Base-by-base conservation (phyloP, 805 yeast species). In the Candida verbasci region DNA sequence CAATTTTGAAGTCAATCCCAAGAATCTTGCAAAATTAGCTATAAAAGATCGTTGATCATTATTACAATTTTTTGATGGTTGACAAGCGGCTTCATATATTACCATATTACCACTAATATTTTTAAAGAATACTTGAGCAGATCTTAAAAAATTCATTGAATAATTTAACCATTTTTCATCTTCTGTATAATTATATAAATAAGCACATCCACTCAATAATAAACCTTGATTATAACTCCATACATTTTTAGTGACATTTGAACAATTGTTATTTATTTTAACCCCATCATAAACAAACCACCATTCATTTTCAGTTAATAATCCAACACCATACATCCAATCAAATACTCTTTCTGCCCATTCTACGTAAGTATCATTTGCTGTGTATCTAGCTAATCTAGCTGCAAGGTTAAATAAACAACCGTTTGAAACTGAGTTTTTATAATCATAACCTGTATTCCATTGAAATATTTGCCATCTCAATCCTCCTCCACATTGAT, bases 221-320 rank as follows among this genome's bases (percentile, higher is more conserved):
- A 87, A 66, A 1, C 95, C 97, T 42, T 81, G 85, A 56, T 87
- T 88, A 61, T 88, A 89, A 14, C 88, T 73, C 96, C 96, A 88
- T 56, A 81, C 85, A 29, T 69, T 72, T 25, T 60, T 55, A 17
- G 82, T 71, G 32, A 82, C 61, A 25, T 62, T 52, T 1, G 83
- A 45, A 65, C 97, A 88, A 58, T 83, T 82, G 38, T 59, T 64
- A 8, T 53, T 70, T 28, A 74, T 64, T 22, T 64, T 58, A n/a
- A 78, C 82, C 43, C 95, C 95, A 55, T 86, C 95, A 52, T 75
- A 80, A 11, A 79, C 84, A 38, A 67, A 64, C 63, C 72, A 70
- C 49, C 63, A 61, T 1, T 46, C 48, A n/a, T 61, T 62, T 35
- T 62, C 63, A 23, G 60, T 60, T 36, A 86, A 53, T 28, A 82